phyloP scores from a whole-genome alignment of 1,284 basidiomycete genomes.

The Bjerkandera adusta region DNA sequence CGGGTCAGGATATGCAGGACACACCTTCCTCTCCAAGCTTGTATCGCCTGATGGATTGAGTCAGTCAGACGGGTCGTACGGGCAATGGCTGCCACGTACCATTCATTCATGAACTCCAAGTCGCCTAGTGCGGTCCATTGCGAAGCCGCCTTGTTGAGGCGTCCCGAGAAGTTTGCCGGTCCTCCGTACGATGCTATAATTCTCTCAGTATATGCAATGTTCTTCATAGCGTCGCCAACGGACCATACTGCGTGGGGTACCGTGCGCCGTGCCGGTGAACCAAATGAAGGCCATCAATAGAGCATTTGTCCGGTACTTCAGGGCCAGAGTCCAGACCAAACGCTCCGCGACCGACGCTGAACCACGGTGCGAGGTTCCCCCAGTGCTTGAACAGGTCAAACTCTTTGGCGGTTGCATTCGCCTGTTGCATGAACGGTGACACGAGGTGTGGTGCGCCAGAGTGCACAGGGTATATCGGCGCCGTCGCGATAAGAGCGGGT shows the following conservation, averaged over 20 bases:
- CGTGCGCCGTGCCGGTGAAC: slow-evolving; percentile 81
- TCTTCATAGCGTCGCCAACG: too few relatives aligned
- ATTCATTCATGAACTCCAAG: slow-evolving; percentile 74
- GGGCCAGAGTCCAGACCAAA: slow-evolving; percentile 77
- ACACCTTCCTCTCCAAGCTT: slow-evolving; percentile 77
- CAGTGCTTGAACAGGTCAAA: slow-evolving; percentile 74
- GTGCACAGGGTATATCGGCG: slow-evolving; percentile 73
- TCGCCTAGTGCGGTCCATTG: slow-evolving; percentile 63
- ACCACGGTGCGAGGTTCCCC: slow-evolving; percentile 87
- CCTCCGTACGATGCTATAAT: slow-evolving; percentile 60
- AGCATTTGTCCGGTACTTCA: slow-evolving; percentile 66
- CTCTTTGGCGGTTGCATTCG: slow-evolving; percentile 16
- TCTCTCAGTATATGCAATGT: too few relatives aligned
- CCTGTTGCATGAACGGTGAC: slow-evolving; percentile 33
- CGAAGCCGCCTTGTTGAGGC: slow-evolving; percentile 51
- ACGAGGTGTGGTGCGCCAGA: slow-evolving; percentile 69
- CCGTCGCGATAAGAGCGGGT: slow-evolving; percentile 74
- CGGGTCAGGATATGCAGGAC: slow-evolving; percentile 12
- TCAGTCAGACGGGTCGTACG: neutral
- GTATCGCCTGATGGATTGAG: slow-evolving; percentile 59
- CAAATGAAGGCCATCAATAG: slow-evolving; percentile 71
- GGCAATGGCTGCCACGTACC: slow-evolving; percentile 38
- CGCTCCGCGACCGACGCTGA: slow-evolving; percentile 61
- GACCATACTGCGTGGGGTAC: slow-evolving; percentile 74
- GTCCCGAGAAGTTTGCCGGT: slow-evolving; percentile 58